These are phyloP conservation scores for Phellopilus nigrolimitatus DNA, from an alignment of 1,284 basidiomycete genomes.

Conservation along the genomic window DNA sequence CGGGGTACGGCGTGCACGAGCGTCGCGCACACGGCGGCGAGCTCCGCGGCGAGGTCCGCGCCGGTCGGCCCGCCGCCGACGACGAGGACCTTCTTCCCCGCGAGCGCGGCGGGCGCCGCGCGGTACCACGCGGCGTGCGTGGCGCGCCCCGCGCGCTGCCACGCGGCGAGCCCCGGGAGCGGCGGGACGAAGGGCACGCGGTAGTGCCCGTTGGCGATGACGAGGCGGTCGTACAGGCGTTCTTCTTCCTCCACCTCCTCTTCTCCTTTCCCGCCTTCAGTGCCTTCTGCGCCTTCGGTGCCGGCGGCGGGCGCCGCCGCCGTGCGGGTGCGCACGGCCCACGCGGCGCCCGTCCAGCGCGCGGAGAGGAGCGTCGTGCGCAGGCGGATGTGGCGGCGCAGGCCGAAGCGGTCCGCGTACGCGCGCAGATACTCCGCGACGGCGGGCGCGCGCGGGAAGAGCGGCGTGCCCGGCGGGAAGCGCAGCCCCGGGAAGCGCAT, in stretches of 20 bases:
- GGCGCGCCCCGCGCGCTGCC: slow-evolving; percentile 48
- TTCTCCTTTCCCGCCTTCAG: no score
- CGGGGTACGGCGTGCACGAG: slow-evolving; percentile 58
- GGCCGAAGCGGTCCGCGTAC: slow-evolving; percentile 54
- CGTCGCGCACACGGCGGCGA: slow-evolving; percentile 38
- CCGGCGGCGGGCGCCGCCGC: no score
- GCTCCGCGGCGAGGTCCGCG: slow-evolving; percentile 56
- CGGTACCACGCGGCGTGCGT: slow-evolving; percentile 67
- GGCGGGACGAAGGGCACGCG: slow-evolving; percentile 54
- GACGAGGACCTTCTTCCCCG: slow-evolving; percentile 52
- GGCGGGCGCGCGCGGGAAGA: slow-evolving; percentile 54
- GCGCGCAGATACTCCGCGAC: slow-evolving; percentile 59
- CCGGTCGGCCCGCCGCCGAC: slow-evolving; percentile 71
- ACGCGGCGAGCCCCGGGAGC: slow-evolving; percentile 51
- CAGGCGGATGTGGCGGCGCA: slow-evolving; percentile 52
- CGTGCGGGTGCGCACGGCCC: slow-evolving; percentile 50
- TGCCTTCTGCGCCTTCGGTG: no score
- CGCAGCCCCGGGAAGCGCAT: slow-evolving; percentile 62
- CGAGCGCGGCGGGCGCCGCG: slow-evolving; percentile 39
- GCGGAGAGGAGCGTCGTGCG: slow-evolving; percentile 43
- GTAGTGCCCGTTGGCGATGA: slow-evolving; percentile 74
- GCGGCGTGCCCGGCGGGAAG: slow-evolving; percentile 64
- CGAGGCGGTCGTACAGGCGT: slow-evolving; percentile 50
- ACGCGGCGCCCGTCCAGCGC: slow-evolving; percentile 39
- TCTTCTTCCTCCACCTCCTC: no score